Evolutionary conservation across 2,329 filamentous ascomycete species (phyloP).

Genomic region (Tolypocladium album): DNA sequence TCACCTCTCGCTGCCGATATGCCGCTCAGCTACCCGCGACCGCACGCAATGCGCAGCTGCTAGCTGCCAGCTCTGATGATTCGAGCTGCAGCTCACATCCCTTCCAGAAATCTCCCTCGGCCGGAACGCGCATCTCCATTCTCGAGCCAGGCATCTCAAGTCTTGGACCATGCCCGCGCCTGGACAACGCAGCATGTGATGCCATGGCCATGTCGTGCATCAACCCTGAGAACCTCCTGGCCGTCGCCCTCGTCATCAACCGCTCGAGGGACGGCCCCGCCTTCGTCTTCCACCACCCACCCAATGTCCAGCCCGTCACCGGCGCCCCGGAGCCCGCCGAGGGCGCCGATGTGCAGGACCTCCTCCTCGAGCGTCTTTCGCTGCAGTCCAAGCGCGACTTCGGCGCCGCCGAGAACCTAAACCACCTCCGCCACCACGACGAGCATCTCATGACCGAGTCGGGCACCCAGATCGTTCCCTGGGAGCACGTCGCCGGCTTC

Average conservation of each 20-base stretch:
- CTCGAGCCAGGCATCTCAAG: not conserved
- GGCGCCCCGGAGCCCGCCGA: constrained; percentile 23
- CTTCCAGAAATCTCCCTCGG: too few species aligned
- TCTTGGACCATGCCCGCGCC: not conserved
- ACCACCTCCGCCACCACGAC: constrained; percentile 40
- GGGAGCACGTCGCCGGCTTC: constrained; percentile 66
- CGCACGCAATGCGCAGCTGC: not conserved
- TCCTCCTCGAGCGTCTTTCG: constrained; percentile 34
- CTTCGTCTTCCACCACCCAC: constrained; percentile 83
- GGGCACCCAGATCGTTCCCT: constrained; percentile 49
- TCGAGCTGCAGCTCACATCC: not conserved
- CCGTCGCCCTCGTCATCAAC: constrained; percentile 63
- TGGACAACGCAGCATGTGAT: not conserved
- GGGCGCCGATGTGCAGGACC: constrained; percentile 37
- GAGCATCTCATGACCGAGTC: constrained; percentile 45
- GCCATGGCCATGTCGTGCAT: constrained; percentile 33
- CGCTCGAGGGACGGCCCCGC: constrained; percentile 68
- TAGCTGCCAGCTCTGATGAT: not conserved
- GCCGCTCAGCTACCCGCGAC: not conserved
- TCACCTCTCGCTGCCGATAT: not conserved
- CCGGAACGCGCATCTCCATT: not conserved
- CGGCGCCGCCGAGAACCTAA: constrained; percentile 23
- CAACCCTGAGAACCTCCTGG: constrained; percentile 48
- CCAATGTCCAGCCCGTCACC: constrained; percentile 32
- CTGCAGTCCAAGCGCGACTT: constrained; percentile 22